These are phyloP conservation scores for Bretschneidera sinensis DNA, from an alignment of 345 rosid species.

Conservation along the genomic window DNA sequence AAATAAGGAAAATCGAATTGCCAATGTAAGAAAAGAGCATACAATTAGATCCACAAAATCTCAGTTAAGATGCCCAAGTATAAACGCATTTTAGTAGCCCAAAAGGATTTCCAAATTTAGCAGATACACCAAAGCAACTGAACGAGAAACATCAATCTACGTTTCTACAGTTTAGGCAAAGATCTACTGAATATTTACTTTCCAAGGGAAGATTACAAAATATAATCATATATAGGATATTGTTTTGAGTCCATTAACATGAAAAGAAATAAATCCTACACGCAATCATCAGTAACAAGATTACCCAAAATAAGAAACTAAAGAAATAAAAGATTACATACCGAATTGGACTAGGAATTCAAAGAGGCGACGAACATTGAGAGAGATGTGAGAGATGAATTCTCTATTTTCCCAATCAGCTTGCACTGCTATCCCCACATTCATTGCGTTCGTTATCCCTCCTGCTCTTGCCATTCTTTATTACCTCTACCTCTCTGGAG, in stretches of 20 bases:
- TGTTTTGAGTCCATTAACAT: no score
- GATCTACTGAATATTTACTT: neutral
- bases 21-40: neutral
- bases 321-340: slow-evolving; percentile 9
- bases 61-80: neutral
- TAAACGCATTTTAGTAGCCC: neutral
- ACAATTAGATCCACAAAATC: neutral
- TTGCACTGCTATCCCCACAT: slow-evolving; percentile 99
- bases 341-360: slow-evolving; percentile 97
- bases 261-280: neutral
- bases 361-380: slow-evolving; percentile 97
- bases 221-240: no score
- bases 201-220: neutral
- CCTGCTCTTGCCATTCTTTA: slow-evolving; percentile 83
- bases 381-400: slow-evolving; percentile 93
- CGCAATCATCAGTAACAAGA: no score
- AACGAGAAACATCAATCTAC: neutral
- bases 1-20: neutral
- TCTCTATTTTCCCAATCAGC: slow-evolving; percentile 99
- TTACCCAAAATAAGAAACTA: neutral
- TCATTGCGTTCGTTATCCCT: slow-evolving; percentile 95
- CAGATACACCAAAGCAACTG: neutral
- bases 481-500: slow-evolving; percentile 8
- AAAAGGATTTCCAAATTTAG: slow-evolving; percentile 1
- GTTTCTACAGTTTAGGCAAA: neutral